Evolutionary conservation across 1,139 yeast species (phyloP).

Genomic region (Kodamaea sp.): DNA sequence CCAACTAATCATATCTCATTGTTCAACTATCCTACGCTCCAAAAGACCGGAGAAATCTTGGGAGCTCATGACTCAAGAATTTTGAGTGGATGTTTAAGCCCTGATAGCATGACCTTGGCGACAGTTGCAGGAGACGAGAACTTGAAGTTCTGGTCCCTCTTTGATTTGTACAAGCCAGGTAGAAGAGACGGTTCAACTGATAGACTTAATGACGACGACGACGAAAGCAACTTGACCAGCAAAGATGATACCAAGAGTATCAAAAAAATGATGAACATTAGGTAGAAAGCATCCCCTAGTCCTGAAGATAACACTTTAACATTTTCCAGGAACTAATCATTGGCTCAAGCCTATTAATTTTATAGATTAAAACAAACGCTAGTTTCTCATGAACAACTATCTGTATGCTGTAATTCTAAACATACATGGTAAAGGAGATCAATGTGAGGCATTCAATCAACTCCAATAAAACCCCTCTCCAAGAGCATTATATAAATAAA

Average conservation of each 20-base stretch:
- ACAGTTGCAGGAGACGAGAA: constrained; percentile 98
- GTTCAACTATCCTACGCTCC: constrained; percentile 83
- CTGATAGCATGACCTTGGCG: constrained; percentile 87
- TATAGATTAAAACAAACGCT: no score
- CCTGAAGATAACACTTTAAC: no score
- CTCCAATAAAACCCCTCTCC: no score
- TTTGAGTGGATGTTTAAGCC: constrained; percentile 79
- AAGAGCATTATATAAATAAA: no score
- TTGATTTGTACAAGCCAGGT: constrained; percentile 55
- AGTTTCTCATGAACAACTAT: neutral
- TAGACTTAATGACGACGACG: constrained; percentile 18
- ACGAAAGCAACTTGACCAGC: constrained; percentile 17
- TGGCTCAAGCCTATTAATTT: no score
- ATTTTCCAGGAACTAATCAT: no score
- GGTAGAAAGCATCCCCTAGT: no score
- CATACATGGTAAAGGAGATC: no score
- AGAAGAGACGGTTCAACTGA: constrained; percentile 20
- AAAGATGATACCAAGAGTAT: constrained; percentile 17
- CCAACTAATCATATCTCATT: constrained; percentile 85
- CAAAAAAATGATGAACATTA: constrained; percentile 21
- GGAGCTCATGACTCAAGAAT: constrained; percentile 92
- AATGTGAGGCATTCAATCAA: no score
- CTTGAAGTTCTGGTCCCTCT: constrained; percentile 90
- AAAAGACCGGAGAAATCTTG: constrained; percentile 83
- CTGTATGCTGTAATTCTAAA: neutral